A percentile compares a stretch with the other conserved stretches of the same genome.
Evolutionary conservation across 768 basidiomycete species (phyloP).

Genomic region (Suillus paluster): DNA sequence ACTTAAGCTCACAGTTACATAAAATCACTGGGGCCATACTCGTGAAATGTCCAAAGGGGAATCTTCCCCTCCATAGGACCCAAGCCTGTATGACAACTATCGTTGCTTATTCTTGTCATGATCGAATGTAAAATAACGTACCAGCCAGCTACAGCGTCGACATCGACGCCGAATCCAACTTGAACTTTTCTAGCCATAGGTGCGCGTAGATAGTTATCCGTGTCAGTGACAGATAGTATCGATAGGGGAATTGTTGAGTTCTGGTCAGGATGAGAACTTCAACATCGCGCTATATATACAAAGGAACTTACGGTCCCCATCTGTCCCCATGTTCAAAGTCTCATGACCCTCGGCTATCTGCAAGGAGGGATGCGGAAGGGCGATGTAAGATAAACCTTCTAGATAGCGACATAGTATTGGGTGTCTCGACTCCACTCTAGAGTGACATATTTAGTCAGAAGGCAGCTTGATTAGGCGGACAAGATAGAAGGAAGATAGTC

Average conservation of each 20-base stretch:
- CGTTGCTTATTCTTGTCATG: background rate
- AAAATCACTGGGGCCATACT: conserved; percentile 31
- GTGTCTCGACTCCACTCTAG: background rate
- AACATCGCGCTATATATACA: background rate
- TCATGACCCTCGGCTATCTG: background rate
- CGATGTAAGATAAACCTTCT: background rate
- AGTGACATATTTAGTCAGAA: background rate
- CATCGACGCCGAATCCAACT: conserved; percentile 68
- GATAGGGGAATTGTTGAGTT: background rate
- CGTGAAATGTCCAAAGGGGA: conserved; percentile 70
- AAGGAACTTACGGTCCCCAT: background rate
- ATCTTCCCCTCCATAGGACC: conserved; percentile 76
- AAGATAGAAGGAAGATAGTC: background rate
- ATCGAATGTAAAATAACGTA: conserved; percentile 19
- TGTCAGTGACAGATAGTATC: background rate
- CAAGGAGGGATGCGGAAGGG: background rate
- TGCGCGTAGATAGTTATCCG: background rate
- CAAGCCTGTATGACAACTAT: conserved; percentile 48
- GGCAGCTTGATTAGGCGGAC: background rate
- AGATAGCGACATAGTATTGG: background rate
- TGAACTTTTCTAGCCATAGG: conserved; percentile 57
- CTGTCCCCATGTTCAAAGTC: background rate
- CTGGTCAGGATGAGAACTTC: background rate
- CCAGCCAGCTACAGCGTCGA: conserved; percentile 78
- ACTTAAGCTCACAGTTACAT: background rate